phyloP scores from a whole-genome alignment of 805 yeast species.

The Wickerhamiella bombiphila region DNA sequence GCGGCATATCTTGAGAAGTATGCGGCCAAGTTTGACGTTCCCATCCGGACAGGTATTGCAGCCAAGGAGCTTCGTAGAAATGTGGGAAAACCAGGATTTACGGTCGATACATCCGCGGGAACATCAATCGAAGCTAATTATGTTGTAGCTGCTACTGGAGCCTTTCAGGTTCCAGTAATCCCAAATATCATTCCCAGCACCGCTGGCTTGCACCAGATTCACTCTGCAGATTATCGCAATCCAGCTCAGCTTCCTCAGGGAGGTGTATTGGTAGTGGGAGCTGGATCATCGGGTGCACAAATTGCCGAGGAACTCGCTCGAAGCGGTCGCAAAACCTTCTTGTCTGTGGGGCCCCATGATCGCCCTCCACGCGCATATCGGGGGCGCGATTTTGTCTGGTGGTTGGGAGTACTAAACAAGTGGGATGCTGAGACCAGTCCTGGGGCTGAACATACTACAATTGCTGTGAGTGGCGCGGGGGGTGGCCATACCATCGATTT shows the following conservation, averaged over 20 bases:
- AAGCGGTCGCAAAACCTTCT: conserved; percentile 3
- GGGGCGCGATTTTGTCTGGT: conserved; percentile 15
- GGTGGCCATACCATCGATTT: conserved; percentile 15
- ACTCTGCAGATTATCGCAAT: conserved; percentile 9
- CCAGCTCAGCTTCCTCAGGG: conserved; percentile 11
- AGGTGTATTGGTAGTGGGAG: conserved; percentile 12
- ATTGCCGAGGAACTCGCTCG: conserved; percentile 12
- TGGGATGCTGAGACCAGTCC: conserved; percentile 12
- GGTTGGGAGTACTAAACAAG: conserved; percentile 14
- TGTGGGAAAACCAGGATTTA: conserved; percentile 2
- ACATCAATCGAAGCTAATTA: not conserved
- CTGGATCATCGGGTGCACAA: conserved; percentile 15
- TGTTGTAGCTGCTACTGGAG: conserved; percentile 13
- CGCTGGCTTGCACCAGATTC: conserved; percentile 5
- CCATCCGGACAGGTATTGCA: conserved; percentile 5
- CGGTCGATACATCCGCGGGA: conserved; percentile 4
- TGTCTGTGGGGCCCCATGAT: conserved; percentile 13
- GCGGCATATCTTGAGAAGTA: conserved; percentile 11
- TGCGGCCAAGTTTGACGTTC: conserved; percentile 7
- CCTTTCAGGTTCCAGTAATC: conserved; percentile 12
- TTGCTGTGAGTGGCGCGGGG: conserved; percentile 14
- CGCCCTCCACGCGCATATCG: conserved; percentile 14
- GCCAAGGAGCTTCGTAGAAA: conserved; percentile 4
- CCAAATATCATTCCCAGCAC: conserved; percentile 8
- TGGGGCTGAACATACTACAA: conserved; percentile 10